Percentiles rank a stretch among this genome's conserved stretches.
phyloP scores from a whole-genome alignment of 2,329 filamentous ascomycete species.

The Venturia carpophila region DNA sequence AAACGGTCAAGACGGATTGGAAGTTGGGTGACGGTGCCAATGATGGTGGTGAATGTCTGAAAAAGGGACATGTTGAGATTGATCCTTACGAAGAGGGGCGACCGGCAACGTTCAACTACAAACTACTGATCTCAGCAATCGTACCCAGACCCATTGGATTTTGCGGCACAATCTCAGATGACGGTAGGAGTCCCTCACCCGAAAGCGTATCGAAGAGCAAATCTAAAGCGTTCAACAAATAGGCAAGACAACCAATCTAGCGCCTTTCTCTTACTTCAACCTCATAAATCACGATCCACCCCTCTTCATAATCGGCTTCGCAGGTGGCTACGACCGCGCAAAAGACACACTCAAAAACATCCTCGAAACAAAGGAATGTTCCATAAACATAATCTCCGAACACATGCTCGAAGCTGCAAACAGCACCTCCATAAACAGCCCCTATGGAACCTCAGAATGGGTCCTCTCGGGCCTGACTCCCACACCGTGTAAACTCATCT shows the following conservation, averaged over 20 bases:
- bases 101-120: conserved; percentile 70
- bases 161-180: conserved; percentile 49
- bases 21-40: conserved; percentile 59
- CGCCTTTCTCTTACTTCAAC: conserved; percentile 82
- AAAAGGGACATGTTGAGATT: conserved; percentile 63
- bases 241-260: conserved; percentile 58
- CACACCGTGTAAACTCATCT: conserved; percentile 56
- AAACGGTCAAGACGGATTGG: conserved; percentile 61
- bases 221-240: neutral
- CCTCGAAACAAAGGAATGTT: conserved; percentile 60
- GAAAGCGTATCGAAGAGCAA: neutral
- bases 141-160: conserved; percentile 74
- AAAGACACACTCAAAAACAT: conserved; percentile 80
- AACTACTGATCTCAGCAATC: conserved; percentile 76
- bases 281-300: conserved; percentile 81
- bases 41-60: conserved; percentile 40
- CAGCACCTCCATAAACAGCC: conserved; percentile 67
- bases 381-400: conserved; percentile 79
- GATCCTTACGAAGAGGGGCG: conserved; percentile 70
- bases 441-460: conserved; percentile 73
- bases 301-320: conserved; percentile 61
- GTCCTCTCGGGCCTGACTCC: conserved; percentile 67
- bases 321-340: conserved; percentile 48
- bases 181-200: conserved; percentile 41
- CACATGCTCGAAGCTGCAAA: conserved; percentile 84